Evolutionary conservation across 306 rosid species (phyloP), one percentile per base, ranked within the genome.

Genomic region (Trichosanthes truncata): DNA sequence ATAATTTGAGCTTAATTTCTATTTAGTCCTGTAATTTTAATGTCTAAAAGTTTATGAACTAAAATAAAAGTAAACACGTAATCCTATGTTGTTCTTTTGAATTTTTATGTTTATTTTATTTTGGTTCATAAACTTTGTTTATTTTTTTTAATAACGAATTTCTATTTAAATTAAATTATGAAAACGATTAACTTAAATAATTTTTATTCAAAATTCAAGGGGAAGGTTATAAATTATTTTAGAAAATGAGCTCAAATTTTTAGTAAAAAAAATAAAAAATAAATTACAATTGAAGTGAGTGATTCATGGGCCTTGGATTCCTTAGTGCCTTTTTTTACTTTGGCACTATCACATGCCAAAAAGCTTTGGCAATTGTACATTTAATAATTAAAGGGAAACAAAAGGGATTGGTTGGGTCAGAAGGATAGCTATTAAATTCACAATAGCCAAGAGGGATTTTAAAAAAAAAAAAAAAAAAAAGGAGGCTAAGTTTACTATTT

Each of bases 361-460:
- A 68, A 68, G 75, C 53, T 68, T 68, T 41, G 4, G 11, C 75
- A 68, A 68, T n/a, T 68, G 53, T 68, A 68, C 75, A 68, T 40
- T 68, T 45, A 68, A 68, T 68, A 68, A 21, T 68, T 40, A 41
- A 68, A 68, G 35, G 75, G 75, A 20, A 67, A 21, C 31, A 61
- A 61, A 25, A 26, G 67, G 38, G 67, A 61, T 61, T 61, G 38
- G 67, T 61, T 61, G 67, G 67, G 18, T 61, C 67, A 61, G 66
- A 61, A 61, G 36, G 67, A 60, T 23, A 60, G 4, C 67, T 25
- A 55, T n/a, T n/a, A 55, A 25, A 61, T 61, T 61, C 20, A 26
- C 18, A 61, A 61, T 12, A 12, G 67, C 40, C 20, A 61, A 61
- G 38, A 5, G 3, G 5, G 18, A 25, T 61, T 61, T 59, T n/a